A percentile compares a stretch with the other conserved stretches of the same genome.
Conservation (phyloP, 805 yeast species). For the Kurtzmaniella fragi region DNA sequence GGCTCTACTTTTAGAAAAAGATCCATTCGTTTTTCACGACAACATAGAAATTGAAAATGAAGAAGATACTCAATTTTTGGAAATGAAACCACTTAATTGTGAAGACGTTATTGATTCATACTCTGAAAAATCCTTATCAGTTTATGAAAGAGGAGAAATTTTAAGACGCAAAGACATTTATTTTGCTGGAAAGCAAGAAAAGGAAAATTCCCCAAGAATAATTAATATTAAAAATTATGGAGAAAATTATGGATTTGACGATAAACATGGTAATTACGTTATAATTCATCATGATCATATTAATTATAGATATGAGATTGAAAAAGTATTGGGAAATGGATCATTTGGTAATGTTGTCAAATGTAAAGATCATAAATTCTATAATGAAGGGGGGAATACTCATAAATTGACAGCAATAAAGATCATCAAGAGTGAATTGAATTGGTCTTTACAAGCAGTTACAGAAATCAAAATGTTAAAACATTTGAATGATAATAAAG, state of each 20-base stretch:
- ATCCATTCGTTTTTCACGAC: conserved; percentile 11
- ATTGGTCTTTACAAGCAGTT: conserved; percentile 73
- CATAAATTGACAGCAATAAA: conserved; percentile 64
- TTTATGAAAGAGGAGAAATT: conserved; percentile 61
- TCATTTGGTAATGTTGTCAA: conserved; percentile 76
- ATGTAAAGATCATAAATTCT: conserved; percentile 60
- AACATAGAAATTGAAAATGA: not conserved
- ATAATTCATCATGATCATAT: conserved; percentile 62
- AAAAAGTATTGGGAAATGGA: conserved; percentile 63
- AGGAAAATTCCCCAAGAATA: conserved; percentile 7
- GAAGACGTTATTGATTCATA: not conserved
- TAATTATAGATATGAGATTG: conserved; percentile 65
- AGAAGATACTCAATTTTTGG: not conserved
- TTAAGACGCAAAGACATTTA: conserved; percentile 44
- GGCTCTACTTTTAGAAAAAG: conserved; percentile 16
- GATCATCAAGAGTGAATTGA: conserved; percentile 66
- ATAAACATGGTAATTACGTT: conserved; percentile 56
- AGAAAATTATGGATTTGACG: conserved; percentile 69
- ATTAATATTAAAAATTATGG: conserved; percentile 35
- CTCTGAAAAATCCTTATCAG: conserved; percentile 24
- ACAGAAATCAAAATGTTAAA: conserved; percentile 69
- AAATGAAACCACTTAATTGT: conserved; percentile 4
- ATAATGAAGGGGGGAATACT: not conserved
- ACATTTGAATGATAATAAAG: conserved; percentile 27
- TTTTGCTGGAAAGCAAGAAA: conserved; percentile 20